phyloP scores from a whole-genome alignment of 2,329 filamentous ascomycete species.

The Curvularia sp. region DNA sequence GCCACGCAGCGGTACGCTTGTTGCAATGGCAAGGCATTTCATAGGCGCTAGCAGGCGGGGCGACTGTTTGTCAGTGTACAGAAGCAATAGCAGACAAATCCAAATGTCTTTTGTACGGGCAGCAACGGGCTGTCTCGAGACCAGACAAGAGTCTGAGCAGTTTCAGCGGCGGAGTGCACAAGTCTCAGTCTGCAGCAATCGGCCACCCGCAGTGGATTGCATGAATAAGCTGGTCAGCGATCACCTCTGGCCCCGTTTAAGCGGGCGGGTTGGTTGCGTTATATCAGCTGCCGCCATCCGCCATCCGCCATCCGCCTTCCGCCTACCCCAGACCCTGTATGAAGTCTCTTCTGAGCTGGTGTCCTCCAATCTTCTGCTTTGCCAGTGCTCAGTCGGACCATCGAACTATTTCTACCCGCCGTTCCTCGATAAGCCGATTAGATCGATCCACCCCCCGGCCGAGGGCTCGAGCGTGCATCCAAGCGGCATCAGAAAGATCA shows the following conservation, averaged over 20 bases:
- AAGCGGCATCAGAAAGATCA: conserved; percentile 28
- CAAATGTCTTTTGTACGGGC: conserved; percentile 14
- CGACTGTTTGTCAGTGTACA: conserved; percentile 12
- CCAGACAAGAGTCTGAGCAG: conserved; percentile 18
- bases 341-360: conserved; percentile 3
- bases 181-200: too few relatives aligned
- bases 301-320: conserved; percentile 17
- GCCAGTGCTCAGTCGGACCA: conserved; percentile 9
- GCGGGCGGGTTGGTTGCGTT: conserved; percentile 14
- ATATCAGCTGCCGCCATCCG: conserved; percentile 24
- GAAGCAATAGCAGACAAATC: conserved; percentile 11
- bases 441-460: conserved; percentile 29
- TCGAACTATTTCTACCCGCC: conserved; percentile 28
- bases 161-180: conserved; percentile 13
- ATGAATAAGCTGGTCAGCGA: conserved; percentile 22
- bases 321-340: not conserved
- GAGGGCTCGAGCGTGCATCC: conserved; percentile 33
- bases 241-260: conserved; percentile 11
- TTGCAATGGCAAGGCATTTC: not conserved
- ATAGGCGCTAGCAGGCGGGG: not conserved
- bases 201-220: conserved; percentile 12
- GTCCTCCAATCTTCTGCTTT: not conserved
- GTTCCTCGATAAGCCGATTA: conserved; percentile 22
- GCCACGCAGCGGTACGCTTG: not conserved
- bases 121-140: conserved; percentile 10